Evolutionary conservation across 805 yeast species (phyloP), one percentile per base, ranked within the genome.

Genomic region (Cyberlindnera euphorbiae): DNA sequence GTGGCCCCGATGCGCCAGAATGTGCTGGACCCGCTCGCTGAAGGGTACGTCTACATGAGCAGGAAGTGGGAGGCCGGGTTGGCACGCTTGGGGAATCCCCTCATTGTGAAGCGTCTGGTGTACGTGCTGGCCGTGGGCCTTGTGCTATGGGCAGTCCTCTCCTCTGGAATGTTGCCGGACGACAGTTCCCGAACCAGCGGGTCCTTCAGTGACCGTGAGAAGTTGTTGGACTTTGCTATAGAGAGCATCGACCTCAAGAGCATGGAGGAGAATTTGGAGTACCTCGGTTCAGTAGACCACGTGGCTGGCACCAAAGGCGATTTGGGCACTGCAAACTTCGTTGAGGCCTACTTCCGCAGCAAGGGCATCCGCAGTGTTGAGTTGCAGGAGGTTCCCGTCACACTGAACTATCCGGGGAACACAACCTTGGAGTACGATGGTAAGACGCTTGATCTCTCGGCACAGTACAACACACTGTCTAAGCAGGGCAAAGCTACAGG

Each of bases 241-340:
- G 57, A 60, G n/a, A 67, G 71, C 29, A 64, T 85, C 21, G 82
- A 77, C 50, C 57, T 67, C 6, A 69, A 73, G 17, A 32, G 32
- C 23, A 36, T 52, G 44, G 55, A 52, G 41, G 56, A 52, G 47
- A 41, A 44, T 6, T 28, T 52, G 22, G 53, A 52, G 36, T 52
- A 48, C 30, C 28, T 52, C 15, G 33, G 52, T 28, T 58, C 74
- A 16, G 65, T 90, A 58, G 79, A 79, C 3, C 97, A 88, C 55
- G 60, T 82, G 45, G 77, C 96, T 0, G 97, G 97, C 4, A 81
- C 97, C 3, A 73, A 77, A 12, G 97, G 95, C 14, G 96, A 87
- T 56, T 59, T 77, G 41, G 72, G 90, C 0, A 60, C 88, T 25
- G 79, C 87, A 2, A 67, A 71, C 39, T 87, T 80, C 53, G 65